Percentiles rank a stretch among this genome's conserved stretches.
These are phyloP conservation scores for Pholiota microspora DNA, from an alignment of 768 basidiomycete species.

Conservation along the genomic window DNA sequence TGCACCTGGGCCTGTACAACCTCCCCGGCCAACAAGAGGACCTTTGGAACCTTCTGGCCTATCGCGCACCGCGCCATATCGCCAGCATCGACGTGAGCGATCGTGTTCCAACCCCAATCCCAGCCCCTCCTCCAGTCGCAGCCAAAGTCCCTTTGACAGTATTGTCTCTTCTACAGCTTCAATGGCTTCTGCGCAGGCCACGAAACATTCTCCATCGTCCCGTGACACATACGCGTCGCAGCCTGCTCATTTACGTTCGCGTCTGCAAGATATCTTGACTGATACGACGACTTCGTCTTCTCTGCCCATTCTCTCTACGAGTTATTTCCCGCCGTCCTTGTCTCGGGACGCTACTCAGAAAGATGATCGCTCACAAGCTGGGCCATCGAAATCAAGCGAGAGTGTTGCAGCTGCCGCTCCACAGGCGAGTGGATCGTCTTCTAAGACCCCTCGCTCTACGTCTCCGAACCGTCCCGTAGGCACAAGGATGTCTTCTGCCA, in stretches of 20 bases:
- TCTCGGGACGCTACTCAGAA: constrained; percentile 6
- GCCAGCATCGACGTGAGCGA: constrained; percentile 22
- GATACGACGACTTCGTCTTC: constrained; percentile 42
- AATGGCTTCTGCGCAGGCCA: constrained; percentile 17
- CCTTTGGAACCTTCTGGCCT: constrained; percentile 19
- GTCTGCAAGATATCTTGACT: constrained; percentile 46
- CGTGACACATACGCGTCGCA: constrained; percentile 11
- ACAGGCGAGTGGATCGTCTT: background rate
- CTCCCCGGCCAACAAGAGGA: constrained; percentile 6
- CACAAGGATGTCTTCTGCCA: constrained; percentile 39
- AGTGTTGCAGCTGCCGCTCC: background rate
- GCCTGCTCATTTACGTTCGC: constrained; percentile 28
- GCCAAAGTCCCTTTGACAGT: constrained; percentile 20
- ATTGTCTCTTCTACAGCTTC: constrained; percentile 14
- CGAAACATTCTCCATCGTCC: constrained; percentile 4
- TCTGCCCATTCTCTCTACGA: constrained; percentile 33
- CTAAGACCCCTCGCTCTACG: constrained; percentile 15
- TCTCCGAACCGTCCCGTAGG: background rate
- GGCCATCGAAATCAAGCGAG: background rate
- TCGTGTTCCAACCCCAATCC: constrained; percentile 31
- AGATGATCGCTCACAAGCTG: constrained; percentile 1
- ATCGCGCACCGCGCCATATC: constrained; percentile 20
- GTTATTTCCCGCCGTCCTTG: constrained; percentile 24
- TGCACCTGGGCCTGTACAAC: constrained; percentile 1
- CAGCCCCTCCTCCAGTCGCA: constrained; percentile 21